Base-by-base conservation (phyloP, 2,329 filamentous ascomycete genomes). In the Colletotrichum sidae region DNA sequence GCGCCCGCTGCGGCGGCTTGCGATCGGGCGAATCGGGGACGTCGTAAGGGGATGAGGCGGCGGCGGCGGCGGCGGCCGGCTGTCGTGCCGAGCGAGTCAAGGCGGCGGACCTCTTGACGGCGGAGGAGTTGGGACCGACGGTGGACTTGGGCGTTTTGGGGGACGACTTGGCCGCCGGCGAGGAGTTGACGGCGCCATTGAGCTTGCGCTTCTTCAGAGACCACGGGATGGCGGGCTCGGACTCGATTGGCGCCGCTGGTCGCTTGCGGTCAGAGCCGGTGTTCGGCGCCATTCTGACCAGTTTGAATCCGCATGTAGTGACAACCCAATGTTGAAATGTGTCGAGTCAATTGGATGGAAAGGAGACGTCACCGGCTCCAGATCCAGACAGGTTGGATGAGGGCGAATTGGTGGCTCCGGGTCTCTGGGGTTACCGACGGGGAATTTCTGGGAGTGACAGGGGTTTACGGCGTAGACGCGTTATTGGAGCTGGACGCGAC, bases 101-200 rank as follows among this genome's bases (percentile, higher is more conserved):
- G 13, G 17, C 25, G 15, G 35, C 38, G 15, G 49, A 41, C 35
- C 51, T 57, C 52, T 50, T 58, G 8, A 45, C 45, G 12, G 55
- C 46, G 10, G 46, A 54, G 4, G 60, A 47, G 11, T 17, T 13
- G 35, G 39, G 25, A 6, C 53, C 46, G 7, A 50, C 38, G 5
- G 45, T 67, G 39, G 49, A 41, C 34, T 72, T 71, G 42, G 77
- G 67, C 3, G 74, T 72, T 25, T 70, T 74, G 2, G 76, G 73
- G 4, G 75, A 72, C 12, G 74, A 73, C 5, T 73, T 69, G 6
- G 72, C 70, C 51, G 70, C 65, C 25, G 25, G 25, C 4, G 75
- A 72, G 13, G 74, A 73, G 5, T 73, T 69, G 7, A 72, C 70
- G 52, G 70, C 65, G 39, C 72, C 71, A 44, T 77, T 74, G n/a